Evolutionary conservation across 106 monocot species (phyloP).

Genomic region (Posidonia australis): DNA sequence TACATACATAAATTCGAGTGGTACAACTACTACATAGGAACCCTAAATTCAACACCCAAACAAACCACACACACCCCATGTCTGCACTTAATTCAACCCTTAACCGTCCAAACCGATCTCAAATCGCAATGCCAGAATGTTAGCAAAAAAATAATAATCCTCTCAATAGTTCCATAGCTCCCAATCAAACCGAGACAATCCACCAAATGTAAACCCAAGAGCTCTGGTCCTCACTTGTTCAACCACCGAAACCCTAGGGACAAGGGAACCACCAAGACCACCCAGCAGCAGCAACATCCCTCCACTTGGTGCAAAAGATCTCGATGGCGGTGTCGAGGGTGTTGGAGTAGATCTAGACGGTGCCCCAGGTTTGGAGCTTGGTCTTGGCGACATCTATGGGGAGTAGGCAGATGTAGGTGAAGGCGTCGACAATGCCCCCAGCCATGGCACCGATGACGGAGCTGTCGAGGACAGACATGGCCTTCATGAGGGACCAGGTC

Average conservation of each 20-base stretch:
- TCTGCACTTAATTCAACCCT: too few relatives aligned
- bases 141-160: too few relatives aligned
- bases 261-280: not conserved
- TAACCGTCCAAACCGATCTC: too few relatives aligned
- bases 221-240: not conserved
- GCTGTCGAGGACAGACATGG: conserved; percentile 39
- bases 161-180: too few relatives aligned
- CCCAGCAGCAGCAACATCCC: too few relatives aligned
- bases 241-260: not conserved
- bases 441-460: conserved; percentile 51
- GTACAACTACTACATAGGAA: too few relatives aligned
- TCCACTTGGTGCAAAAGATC: conserved; percentile 59
- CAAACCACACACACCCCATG: too few relatives aligned
- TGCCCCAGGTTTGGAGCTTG: conserved; percentile 66
- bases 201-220: too few relatives aligned
- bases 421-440: conserved; percentile 80
- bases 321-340: conserved; percentile 50
- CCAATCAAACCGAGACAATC: too few relatives aligned
- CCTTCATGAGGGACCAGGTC: conserved; percentile 9
- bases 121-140: too few relatives aligned
- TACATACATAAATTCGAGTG: too few relatives aligned
- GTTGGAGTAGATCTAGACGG: conserved; percentile 40
- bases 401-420: conserved; percentile 90
- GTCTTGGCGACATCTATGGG: conserved; percentile 94
- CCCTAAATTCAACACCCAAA: too few relatives aligned